Conservation (phyloP, 768 basidiomycete genomes). For the Mycena amicta region DNA sequence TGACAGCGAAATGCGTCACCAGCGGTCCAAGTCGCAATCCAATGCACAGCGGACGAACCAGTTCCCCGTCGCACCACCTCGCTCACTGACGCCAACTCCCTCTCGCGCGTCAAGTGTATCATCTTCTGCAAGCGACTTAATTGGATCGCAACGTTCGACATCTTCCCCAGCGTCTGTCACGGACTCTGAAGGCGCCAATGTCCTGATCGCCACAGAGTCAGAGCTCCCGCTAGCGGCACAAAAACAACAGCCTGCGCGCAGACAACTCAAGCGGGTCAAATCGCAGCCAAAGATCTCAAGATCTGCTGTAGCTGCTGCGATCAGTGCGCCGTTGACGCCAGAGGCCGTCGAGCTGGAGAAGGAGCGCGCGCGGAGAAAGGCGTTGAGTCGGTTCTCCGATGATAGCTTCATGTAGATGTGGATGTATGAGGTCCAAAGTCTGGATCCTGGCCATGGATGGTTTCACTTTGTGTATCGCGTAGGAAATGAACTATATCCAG, state of each 20-base stretch:
- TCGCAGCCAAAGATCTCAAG: background rate
- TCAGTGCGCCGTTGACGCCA: slow-evolving; percentile 1
- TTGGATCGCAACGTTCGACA: background rate
- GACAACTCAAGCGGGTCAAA: background rate
- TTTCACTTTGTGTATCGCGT: no score
- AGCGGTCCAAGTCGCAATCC: background rate
- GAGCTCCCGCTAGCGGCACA: background rate
- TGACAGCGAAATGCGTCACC: background rate
- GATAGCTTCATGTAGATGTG: background rate
- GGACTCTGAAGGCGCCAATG: background rate
- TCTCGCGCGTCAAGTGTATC: background rate
- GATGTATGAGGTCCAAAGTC: no score
- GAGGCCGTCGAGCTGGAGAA: background rate
- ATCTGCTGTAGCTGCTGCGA: background rate
- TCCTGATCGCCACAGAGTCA: no score
- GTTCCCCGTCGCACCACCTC: background rate
- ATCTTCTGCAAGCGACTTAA: background rate
- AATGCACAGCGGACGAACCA: background rate
- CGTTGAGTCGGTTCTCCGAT: slow-evolving; percentile 1
- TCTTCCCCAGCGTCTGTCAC: no score
- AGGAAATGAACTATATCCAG: no score
- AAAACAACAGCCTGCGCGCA: background rate
- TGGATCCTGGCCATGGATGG: no score
- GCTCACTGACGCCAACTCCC: background rate
- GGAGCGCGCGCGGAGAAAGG: background rate